Evolutionary conservation across 2,329 filamentous ascomycete species (phyloP).

Genomic region (Pestalotiopsis sp.): DNA sequence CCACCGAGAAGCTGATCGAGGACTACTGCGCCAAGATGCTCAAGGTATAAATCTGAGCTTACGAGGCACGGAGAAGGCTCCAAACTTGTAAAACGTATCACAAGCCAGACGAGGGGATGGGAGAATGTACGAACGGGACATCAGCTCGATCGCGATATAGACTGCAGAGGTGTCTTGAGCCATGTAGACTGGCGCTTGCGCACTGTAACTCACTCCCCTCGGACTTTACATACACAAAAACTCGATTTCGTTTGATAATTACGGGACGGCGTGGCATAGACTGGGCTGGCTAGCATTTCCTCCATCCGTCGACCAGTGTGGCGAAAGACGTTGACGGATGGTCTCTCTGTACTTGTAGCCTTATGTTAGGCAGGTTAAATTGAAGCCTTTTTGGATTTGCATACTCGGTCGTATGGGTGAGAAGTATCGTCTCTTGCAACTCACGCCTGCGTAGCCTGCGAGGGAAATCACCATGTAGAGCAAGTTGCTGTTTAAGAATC

Average conservation of each 20-base stretch:
- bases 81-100: not conserved
- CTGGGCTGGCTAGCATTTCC: slow-evolving; percentile 5
- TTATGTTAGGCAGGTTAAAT: slow-evolving; percentile 12
- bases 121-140: not conserved
- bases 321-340: slow-evolving; percentile 1
- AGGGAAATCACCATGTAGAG: too few species aligned
- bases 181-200: not conserved
- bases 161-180: not conserved
- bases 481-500: too few species aligned
- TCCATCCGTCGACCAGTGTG: not conserved
- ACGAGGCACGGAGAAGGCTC: not conserved
- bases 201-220: slow-evolving; percentile 1
- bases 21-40: slow-evolving; percentile 89
- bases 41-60: slow-evolving; percentile 28
- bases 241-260: slow-evolving; percentile 13
- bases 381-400: slow-evolving; percentile 3
- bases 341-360: slow-evolving; percentile 14
- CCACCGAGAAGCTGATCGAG: slow-evolving; percentile 84
- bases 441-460: too few species aligned
- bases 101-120: not conserved
- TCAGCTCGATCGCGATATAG: not conserved
- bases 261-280: slow-evolving; percentile 12
- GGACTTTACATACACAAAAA: slow-evolving; percentile 8
- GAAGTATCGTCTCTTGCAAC: too few species aligned
- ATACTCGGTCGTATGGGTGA: not conserved